Conservation (phyloP, 257 asterid genomes). For the Catharanthus roseus region DNA sequence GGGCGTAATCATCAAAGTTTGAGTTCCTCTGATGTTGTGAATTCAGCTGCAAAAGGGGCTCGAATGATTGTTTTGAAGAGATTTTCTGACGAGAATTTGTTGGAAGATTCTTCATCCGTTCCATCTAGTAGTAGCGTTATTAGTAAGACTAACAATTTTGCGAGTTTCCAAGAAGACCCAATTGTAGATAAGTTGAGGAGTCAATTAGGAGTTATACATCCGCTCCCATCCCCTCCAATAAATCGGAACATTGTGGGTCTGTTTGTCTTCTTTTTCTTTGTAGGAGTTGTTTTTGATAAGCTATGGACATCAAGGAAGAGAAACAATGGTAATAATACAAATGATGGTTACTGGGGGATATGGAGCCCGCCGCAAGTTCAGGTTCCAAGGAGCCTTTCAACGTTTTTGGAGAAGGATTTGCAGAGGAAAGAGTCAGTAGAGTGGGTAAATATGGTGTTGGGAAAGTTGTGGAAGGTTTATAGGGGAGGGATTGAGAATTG, state of each 20-base stretch:
- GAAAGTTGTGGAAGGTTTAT: constrained; percentile 84
- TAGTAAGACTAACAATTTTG: constrained; percentile 35
- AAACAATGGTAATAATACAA: constrained; percentile 11
- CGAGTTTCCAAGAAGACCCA: constrained; percentile 73
- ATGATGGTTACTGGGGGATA: constrained; percentile 32
- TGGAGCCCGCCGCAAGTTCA: constrained; percentile 33
- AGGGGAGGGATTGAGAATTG: constrained; percentile 70
- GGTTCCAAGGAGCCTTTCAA: constrained; percentile 50
- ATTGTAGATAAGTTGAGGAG: constrained; percentile 86
- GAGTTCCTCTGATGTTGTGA: constrained; percentile 14
- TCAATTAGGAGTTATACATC: constrained; percentile 90
- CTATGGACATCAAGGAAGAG: constrained; percentile 69
- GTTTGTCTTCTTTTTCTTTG: constrained; percentile 77
- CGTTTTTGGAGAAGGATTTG: constrained; percentile 72
- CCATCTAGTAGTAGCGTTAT: constrained; percentile 20
- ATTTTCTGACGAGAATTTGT: constrained; percentile 38
- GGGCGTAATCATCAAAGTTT: constrained; percentile 39
- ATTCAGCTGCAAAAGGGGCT: constrained; percentile 43
- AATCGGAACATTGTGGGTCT: constrained; percentile 59
- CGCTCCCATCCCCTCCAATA: constrained; percentile 75
- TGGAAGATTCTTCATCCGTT: constrained; percentile 22
- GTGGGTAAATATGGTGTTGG: constrained; percentile 92
- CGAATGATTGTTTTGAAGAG: constrained; percentile 51
- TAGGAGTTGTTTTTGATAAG: constrained; percentile 91
- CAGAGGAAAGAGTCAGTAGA: constrained; percentile 86